A percentile compares a stretch with the other conserved stretches of the same genome.
These are phyloP conservation scores for Babesia bovis DNA, from an alignment of 169 alveolate species.

Conservation along the genomic window DNA sequence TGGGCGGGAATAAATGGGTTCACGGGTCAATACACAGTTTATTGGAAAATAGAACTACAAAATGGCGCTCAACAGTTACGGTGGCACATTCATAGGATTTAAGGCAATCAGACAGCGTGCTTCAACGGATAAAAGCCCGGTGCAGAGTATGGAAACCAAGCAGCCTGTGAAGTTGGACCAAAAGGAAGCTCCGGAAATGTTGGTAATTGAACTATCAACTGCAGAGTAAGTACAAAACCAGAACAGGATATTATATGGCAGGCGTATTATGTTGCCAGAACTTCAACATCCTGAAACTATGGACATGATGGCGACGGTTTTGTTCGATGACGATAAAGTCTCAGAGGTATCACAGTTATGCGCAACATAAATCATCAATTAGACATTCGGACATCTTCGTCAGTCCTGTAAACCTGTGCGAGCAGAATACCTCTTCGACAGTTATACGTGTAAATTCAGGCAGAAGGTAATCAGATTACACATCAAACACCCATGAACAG, in stretches of 20 bases:
- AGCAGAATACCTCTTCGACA: conserved; percentile 27
- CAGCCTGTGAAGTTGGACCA: not conserved
- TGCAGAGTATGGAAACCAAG: not conserved
- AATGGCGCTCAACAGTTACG: conserved; percentile 55
- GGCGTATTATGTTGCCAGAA: conserved; percentile 47
- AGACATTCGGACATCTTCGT: conserved; percentile 43
- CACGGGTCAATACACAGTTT: too few relatives aligned
- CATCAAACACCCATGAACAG: not conserved
- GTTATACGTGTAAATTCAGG: conserved; percentile 46
- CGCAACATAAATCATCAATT: not conserved
- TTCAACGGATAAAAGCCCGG: not conserved
- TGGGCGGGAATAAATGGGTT: too few relatives aligned
- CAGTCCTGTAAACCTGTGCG: conserved; percentile 24
- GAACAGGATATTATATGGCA: conserved; percentile 1
- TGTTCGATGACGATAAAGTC: conserved; percentile 52
- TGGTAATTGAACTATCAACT: conserved; percentile 18
- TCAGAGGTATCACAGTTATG: conserved; percentile 34
- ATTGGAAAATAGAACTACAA: too few relatives aligned
- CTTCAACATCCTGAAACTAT: conserved; percentile 12
- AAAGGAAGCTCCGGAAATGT: conserved; percentile 26
- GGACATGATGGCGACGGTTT: conserved; percentile 51
- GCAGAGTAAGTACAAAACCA: conserved; percentile 37
- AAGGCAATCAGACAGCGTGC: conserved; percentile 51
- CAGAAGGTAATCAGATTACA: conserved; percentile 22
- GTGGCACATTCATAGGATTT: conserved; percentile 66